Base-by-base conservation (phyloP, 345 rosid genomes). In the Gossypium anomalum region DNA sequence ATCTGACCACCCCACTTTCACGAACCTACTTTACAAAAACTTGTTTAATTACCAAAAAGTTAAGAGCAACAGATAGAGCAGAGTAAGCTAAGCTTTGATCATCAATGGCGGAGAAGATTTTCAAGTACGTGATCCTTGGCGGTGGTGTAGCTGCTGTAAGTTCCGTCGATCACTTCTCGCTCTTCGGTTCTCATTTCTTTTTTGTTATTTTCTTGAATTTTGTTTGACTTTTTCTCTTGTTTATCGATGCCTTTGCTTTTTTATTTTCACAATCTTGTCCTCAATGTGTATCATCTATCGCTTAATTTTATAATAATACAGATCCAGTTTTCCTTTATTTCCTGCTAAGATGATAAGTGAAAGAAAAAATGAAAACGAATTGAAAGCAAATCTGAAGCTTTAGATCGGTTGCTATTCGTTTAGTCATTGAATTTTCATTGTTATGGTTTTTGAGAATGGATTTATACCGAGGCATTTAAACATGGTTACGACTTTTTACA, bases 81-180 rank as follows among this genome's bases (percentile, higher is more conserved):
- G 75, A 11, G 25, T 6, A 10, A 72, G 63, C 23, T 23, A 43
- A 72, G 64, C 51, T 49, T 72, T 48, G 23, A 77, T 75, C 49
- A 79, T 71, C 78, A 51, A 77, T 93, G 97, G 94, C 91, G 56
- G 93, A 78, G 83, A 93, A 86, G 83, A 83, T 84, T 80, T 95
- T 95, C 77, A 90, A 95, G 72, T 95, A 91, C 85, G 92, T 90
- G 80, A 91, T 95, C 82, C 78, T 91, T 58, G 99, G 99, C 61
- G 98, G 99, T 48, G 99, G 99, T 34, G 98, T 95, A 60, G 79
- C 99, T 0, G 99, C 94, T 27, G 92, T 89, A 73, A 83, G 92
- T 87, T 47, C n/a, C 59, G 12, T 69, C 59, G 47, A 60, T 82
- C 77, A 20, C 4, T 67, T 63, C 17, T 67, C 12, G 55, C 10